These are phyloP conservation scores for Erigeron canadensis DNA, from an alignment of 129 eudicot species.

Conservation along the genomic window DNA sequence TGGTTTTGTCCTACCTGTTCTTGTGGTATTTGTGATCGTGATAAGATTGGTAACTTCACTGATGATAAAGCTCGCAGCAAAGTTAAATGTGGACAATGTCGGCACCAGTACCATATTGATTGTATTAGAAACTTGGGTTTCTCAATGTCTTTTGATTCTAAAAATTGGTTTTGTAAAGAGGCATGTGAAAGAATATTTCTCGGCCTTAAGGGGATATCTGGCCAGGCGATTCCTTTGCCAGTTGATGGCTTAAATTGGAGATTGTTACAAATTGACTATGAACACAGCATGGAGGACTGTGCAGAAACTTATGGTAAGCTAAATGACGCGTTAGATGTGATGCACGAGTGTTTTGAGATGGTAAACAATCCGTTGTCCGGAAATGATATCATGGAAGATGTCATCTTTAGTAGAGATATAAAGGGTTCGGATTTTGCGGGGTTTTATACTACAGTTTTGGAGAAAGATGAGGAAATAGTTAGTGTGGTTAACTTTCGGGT, in stretches of 20 bases:
- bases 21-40: conserved; percentile 62
- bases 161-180: conserved; percentile 54
- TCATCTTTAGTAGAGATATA: conserved; percentile 60
- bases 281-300: conserved; percentile 7
- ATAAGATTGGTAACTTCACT: conserved; percentile 31
- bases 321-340: conserved; percentile 54
- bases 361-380: conserved; percentile 49
- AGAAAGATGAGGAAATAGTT: conserved; percentile 56
- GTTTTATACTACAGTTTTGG: conserved; percentile 65
- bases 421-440: conserved; percentile 57
- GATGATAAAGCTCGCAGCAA: conserved; percentile 67
- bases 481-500: conserved; percentile 62
- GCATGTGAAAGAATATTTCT: conserved; percentile 49
- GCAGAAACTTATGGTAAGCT: conserved; percentile 48
- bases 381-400: conserved; percentile 62
- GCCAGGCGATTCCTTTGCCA: conserved; percentile 38
- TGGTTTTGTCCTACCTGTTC: conserved; percentile 90
- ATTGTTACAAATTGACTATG: conserved; percentile 42
- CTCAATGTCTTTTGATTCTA: background rate
- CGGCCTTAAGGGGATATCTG: conserved; percentile 42
- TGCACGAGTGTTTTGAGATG: conserved; percentile 80
- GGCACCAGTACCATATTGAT: conserved; percentile 51
- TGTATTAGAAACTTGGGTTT: conserved; percentile 46
- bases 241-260: conserved; percentile 58
- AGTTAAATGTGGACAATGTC: too few species aligned